These are phyloP conservation scores for Melanopsichium pennsylvanicum DNA, from an alignment of 1,284 basidiomycete species.

Conservation along the genomic window DNA sequence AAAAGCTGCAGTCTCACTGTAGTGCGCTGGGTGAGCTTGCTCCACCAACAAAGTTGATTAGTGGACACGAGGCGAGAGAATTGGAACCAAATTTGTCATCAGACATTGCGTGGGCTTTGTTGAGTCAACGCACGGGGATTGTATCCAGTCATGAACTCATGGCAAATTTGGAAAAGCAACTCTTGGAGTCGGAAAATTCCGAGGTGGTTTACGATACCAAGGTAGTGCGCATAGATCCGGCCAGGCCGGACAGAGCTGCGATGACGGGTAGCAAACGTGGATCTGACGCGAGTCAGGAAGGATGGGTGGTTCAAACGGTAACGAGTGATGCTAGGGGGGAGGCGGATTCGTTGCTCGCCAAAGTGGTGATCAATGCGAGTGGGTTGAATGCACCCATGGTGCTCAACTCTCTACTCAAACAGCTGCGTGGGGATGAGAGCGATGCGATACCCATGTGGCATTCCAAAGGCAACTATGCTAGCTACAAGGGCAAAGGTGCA, in stretches of 20 bases:
- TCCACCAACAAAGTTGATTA: conserved; percentile 72
- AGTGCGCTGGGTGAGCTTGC: conserved; percentile 64
- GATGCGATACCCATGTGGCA: conserved; percentile 58
- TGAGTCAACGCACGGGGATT: conserved; percentile 88
- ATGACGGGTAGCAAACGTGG: conserved; percentile 41
- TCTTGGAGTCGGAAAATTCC: conserved; percentile 76
- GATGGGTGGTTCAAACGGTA: conserved; percentile 71
- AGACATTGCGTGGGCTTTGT: conserved; percentile 77
- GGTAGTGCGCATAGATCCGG: conserved; percentile 87
- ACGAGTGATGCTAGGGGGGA: conserved; percentile 62
- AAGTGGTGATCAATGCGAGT: conserved; percentile 84
- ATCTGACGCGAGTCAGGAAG: conserved; percentile 59
- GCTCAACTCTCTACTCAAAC: conserved; percentile 53
- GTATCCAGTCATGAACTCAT: conserved; percentile 83
- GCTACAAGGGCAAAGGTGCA: conserved; percentile 55
- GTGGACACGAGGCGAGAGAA: conserved; percentile 75
- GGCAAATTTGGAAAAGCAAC: conserved; percentile 80
- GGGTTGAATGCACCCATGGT: conserved; percentile 73
- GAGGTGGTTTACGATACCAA: conserved; percentile 82
- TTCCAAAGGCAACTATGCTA: conserved; percentile 63
- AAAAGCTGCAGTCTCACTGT: conserved; percentile 46
- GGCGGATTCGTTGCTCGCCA: conserved; percentile 79
- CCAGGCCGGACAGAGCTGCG: conserved; percentile 15
- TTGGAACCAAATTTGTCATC: conserved; percentile 83
- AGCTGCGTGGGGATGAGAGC: conserved; percentile 16